Percentiles rank a stretch among this genome's conserved stretches.
Conservation (phyloP, 1,139 yeast genomes). For the Eremothecium sinecaudum region DNA sequence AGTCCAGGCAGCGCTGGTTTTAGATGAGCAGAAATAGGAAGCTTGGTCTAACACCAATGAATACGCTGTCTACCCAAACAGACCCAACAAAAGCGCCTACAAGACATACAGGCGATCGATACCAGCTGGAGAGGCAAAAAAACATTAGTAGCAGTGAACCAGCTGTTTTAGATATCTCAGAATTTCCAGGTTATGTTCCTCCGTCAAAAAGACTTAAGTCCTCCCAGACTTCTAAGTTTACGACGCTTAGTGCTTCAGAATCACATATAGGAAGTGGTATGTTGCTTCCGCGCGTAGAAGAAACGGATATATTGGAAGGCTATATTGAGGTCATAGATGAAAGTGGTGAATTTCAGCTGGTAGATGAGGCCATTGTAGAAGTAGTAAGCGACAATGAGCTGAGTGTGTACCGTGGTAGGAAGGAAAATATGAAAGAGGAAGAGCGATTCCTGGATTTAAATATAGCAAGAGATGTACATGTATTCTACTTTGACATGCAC, state of each 20-base stretch:
- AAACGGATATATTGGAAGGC: background rate
- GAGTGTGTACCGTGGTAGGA: background rate
- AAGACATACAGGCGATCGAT: slow-evolving; percentile 2
- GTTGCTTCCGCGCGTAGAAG: background rate
- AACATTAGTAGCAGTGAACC: background rate
- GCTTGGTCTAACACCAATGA: slow-evolving; percentile 5
- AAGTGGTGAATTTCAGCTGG: background rate
- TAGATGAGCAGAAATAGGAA: slow-evolving; percentile 3
- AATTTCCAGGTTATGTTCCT: background rate
- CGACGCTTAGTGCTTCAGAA: background rate
- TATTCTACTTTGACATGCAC: slow-evolving; percentile 3
- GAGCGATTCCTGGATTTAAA: background rate
- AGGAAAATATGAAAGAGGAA: background rate
- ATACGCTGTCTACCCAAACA: background rate
- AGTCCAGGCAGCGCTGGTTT: no score
- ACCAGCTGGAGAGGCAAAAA: slow-evolving; percentile 1
- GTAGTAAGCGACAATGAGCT: background rate
- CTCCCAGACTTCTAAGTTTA: background rate
- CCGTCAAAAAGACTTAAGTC: background rate
- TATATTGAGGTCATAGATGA: background rate
- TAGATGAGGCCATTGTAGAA: background rate
- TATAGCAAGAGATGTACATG: background rate
- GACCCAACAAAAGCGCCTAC: slow-evolving; percentile 1
- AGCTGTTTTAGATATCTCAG: background rate
- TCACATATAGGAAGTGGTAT: background rate